phyloP scores from a whole-genome alignment of 345 rosid species.

The Aquilaria yunnanensis region DNA sequence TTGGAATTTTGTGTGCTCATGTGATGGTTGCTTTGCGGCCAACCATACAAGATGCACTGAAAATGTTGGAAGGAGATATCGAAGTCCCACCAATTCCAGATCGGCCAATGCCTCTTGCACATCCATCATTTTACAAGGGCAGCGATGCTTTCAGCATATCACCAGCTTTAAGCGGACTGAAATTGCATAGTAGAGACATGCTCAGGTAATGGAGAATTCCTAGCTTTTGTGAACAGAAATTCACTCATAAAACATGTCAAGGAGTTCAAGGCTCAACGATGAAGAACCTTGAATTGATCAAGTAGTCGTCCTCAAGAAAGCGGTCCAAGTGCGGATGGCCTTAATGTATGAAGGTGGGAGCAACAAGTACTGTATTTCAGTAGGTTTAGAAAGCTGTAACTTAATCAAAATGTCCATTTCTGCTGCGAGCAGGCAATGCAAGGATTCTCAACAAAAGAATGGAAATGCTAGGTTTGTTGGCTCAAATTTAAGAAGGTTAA shows the following conservation, averaged over 20 bases:
- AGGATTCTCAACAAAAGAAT: too few relatives aligned
- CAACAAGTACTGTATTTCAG: too few relatives aligned
- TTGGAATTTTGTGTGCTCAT: slow-evolving; percentile 86
- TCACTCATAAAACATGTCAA: too few relatives aligned
- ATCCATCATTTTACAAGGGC: slow-evolving; percentile 29
- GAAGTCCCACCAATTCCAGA: slow-evolving; percentile 80
- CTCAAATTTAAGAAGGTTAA: too few relatives aligned
- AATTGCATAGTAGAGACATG: slow-evolving; percentile 37
- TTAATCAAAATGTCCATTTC: too few relatives aligned
- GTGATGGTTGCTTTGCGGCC: slow-evolving; percentile 93
- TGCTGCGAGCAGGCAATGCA: too few relatives aligned
- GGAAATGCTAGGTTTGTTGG: too few relatives aligned
- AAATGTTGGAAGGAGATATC: slow-evolving; percentile 87
- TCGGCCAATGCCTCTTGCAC: slow-evolving; percentile 64
- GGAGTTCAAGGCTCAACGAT: neutral
- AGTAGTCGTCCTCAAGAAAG: too few relatives aligned
- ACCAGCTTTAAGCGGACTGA: slow-evolving; percentile 44
- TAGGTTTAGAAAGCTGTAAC: too few relatives aligned
- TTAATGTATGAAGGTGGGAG: too few relatives aligned
- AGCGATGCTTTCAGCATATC: slow-evolving; percentile 43
- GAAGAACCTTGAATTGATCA: neutral
- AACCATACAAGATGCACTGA: slow-evolving; percentile 69
- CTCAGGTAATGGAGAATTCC: slow-evolving; percentile 30
- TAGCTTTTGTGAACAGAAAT: neutral
- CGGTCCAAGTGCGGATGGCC: too few relatives aligned